Conservation (phyloP, 768 basidiomycete genomes). For the Collybia sordida region DNA sequence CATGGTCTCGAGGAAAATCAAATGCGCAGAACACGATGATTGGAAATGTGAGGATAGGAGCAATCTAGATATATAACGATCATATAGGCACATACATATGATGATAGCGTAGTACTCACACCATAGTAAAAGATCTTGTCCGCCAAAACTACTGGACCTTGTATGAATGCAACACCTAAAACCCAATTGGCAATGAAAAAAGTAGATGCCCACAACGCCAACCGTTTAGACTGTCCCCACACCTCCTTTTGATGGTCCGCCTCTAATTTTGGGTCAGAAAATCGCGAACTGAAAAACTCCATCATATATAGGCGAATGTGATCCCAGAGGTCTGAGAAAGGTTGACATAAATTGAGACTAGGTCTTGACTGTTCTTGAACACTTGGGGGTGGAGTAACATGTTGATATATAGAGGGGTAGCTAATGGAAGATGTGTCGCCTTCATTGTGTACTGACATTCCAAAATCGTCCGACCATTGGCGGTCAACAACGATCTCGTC, state of each 20-base stretch:
- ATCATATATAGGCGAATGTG: neutral
- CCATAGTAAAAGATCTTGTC: conserved; percentile 44
- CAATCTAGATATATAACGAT: conserved; percentile 27
- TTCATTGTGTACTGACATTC: conserved; percentile 32
- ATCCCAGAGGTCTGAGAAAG: neutral
- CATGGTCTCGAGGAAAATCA: conserved; percentile 49
- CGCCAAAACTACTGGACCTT: conserved; percentile 17
- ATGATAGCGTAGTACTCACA: conserved; percentile 12
- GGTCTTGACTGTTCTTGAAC: neutral
- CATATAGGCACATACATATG: neutral
- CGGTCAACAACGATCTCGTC: conserved; percentile 63
- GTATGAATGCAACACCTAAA: conserved; percentile 18
- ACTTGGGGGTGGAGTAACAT: neutral
- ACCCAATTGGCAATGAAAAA: conserved; percentile 25
- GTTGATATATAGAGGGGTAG: neutral
- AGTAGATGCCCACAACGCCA: conserved; percentile 16
- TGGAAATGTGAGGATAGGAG: conserved; percentile 48
- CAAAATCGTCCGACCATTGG: conserved; percentile 44
- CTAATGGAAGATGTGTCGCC: conserved; percentile 6
- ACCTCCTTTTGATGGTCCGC: conserved; percentile 17
- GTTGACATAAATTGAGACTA: neutral
- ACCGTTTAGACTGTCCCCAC: conserved; percentile 14
- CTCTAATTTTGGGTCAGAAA: conserved; percentile 1
- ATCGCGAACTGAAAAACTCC: conserved; percentile 10
- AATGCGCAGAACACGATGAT: conserved; percentile 47